A percentile compares a stretch with the other conserved stretches of the same genome.
These are phyloP conservation scores for Maudiozyma barnettii DNA, from an alignment of 805 yeast genomes.

Conservation along the genomic window DNA sequence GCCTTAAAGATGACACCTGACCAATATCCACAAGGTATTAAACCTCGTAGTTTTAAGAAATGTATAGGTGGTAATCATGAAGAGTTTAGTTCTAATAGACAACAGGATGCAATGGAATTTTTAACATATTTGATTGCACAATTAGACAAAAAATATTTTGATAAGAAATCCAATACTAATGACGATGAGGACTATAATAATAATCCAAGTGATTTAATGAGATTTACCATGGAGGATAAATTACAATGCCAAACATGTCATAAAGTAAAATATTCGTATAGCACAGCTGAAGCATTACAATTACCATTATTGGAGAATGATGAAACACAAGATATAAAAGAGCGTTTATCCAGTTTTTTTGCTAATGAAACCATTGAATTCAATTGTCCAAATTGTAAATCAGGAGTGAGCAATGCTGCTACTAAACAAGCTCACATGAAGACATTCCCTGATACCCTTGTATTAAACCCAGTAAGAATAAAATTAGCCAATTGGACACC, in stretches of 20 bases:
- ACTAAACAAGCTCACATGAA: slow-evolving; percentile 19
- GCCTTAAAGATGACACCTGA: slow-evolving; percentile 46
- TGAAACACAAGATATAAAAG: slow-evolving; percentile 32
- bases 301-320: slow-evolving; percentile 44
- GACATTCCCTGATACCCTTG: slow-evolving; percentile 60
- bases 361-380: slow-evolving; percentile 52
- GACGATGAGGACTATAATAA: no score
- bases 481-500: slow-evolving; percentile 84
- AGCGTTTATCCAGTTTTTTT: slow-evolving; percentile 43
- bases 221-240: slow-evolving; percentile 57
- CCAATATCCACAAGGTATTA: slow-evolving; percentile 64
- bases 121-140: slow-evolving; percentile 56
- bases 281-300: slow-evolving; percentile 49
- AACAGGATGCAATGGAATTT: slow-evolving; percentile 94
- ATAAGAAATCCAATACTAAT: slow-evolving; percentile 8
- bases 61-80: slow-evolving; percentile 67
- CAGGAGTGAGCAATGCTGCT: slow-evolving; percentile 19
- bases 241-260: slow-evolving; percentile 46
- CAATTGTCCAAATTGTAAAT: slow-evolving; percentile 46
- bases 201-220: slow-evolving; percentile 48
- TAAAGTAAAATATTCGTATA: slow-evolving; percentile 47
- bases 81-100: slow-evolving; percentile 80
- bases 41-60: slow-evolving; percentile 66
- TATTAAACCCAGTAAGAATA: slow-evolving; percentile 70
- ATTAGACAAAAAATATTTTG: slow-evolving; percentile 41